Evolutionary conservation across 106 monocot genomes (phyloP), one percentile per base, ranked within the genome.

Genomic region (Dactylorhiza incarnata): DNA sequence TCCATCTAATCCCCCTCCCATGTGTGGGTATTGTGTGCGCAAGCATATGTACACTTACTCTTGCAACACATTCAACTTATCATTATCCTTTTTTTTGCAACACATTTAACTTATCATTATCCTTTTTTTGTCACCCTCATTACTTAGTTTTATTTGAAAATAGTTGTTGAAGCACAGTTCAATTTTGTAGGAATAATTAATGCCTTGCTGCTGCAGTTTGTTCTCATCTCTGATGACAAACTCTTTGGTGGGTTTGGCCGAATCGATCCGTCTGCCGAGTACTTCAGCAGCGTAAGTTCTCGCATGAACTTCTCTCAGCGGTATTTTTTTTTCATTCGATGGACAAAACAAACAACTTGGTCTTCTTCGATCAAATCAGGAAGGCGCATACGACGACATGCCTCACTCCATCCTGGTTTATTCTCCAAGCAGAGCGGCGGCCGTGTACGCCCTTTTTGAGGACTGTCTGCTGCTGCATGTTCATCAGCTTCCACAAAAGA

Each of bases 211-310:
- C 12, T 74, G 22, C 85, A 99, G 97, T 82, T 89, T 68, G 91
- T 85, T 37, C 80, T 99, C 62, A 79, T 91, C 80, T 99, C 97
- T 59, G 97, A 99, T 80, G 94, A 87, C 73, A 83, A 74, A 20
- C 80, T 81, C 5, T 99, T 99, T 85, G 89, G 97, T 73, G 97
- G 97, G 65, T 99, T 94, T 49, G 66, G 79, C 69, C 83, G 91
- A 15, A 81, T 99, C 70, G 86, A 94, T 88, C 91, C 79, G 61
- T 63, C 74, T 43, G 84, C 88, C 37, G 97, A 99, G 15, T 94
- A 82, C 80, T 99, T 99, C 84, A 88, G 72, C 23, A 74, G 16
- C 63, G 97, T 99, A 89, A 86, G 94, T 2, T 13, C 72, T 43
- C 44, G 1, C 15, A 51, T 20, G 0, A 45, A n/a, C n/a, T 45